Base-by-base conservation (phyloP, 2,329 filamentous ascomycete species). In the Talaromyces sp. region DNA sequence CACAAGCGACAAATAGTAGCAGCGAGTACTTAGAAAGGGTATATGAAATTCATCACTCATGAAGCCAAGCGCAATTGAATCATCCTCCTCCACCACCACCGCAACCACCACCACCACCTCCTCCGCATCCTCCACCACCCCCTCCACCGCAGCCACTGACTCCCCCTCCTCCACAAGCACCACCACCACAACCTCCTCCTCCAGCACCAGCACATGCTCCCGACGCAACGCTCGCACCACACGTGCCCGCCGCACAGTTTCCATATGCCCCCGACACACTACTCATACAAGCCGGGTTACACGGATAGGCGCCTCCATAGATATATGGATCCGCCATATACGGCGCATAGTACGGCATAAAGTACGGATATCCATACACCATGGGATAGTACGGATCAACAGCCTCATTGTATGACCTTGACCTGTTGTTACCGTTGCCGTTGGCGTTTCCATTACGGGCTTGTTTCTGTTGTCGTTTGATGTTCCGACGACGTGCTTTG, bases 211-310 rank as follows among this genome's bases (percentile, higher is more conserved):
- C 74, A 61, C 77, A 80, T 37, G 75, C 70, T 21, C 75, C 78
- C 16, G 77, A 77, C 64, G 80, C 81, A 9, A 77, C 79, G 1
- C 76, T 80, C 31, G 71, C 75, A 14, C 73, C 73, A 63, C 76
- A 76, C 1, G 75, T 75, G 5, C 83, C 82, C 1, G 75, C 74
- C 42, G 74, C 79, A 67, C 83, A 85, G 63, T 79, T 80, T 0
- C 82, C 82, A 28, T 68, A 66, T 18, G 71, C 76, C 0, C 80
- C 80, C 2, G 69, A 31, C 0, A 66, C 69, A 6, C 76, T 66
- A 63, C 72, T 77, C 74, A 80, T 79, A 65, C 79, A 83, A 2
- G 71, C 70, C 12, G 81, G 81, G 61, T 80, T 78, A 16, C 70
- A 70, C 2, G 77, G 70, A 66, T 82, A 83, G 31, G 77, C 72